A percentile compares a stretch with the other conserved stretches of the same genome.
These are phyloP conservation scores for Diddensiella transvaalensis DNA, from an alignment of 805 yeast genomes.

Conservation along the genomic window DNA sequence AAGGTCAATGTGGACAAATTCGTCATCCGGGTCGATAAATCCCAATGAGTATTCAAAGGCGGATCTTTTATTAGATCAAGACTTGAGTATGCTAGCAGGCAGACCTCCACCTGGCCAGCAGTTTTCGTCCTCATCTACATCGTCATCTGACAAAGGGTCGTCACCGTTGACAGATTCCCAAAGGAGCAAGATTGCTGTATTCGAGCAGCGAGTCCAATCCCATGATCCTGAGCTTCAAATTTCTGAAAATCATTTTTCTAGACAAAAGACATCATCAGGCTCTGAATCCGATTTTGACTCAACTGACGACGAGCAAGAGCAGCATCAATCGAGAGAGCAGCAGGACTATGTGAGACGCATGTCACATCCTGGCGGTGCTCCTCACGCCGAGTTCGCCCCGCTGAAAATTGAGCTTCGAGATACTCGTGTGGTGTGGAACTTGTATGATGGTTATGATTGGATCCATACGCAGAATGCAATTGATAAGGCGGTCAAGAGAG, in stretches of 20 bases:
- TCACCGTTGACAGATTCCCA: slow-evolving; percentile 7
- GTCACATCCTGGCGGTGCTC: slow-evolving; percentile 1
- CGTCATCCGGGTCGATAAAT: slow-evolving; percentile 16
- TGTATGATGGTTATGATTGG: slow-evolving; percentile 95
- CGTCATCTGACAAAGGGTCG: no score
- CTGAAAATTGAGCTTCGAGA: slow-evolving; percentile 5
- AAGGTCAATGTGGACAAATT: slow-evolving; percentile 15
- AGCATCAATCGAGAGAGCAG: neutral
- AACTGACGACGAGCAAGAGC: neutral
- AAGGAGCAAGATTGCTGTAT: slow-evolving; percentile 11
- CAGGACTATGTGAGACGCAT: neutral
- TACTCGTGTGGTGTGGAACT: slow-evolving; percentile 32
- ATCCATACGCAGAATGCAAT: slow-evolving; percentile 67
- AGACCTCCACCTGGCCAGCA: neutral
- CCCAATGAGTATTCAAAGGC: slow-evolving; percentile 22
- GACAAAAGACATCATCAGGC: slow-evolving; percentile 5
- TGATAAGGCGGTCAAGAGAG: slow-evolving; percentile 56
- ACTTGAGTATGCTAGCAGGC: slow-evolving; percentile 29
- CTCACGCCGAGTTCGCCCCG: neutral
- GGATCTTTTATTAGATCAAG: slow-evolving; percentile 32
- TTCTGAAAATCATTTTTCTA: slow-evolving; percentile 29
- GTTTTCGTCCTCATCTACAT: slow-evolving; percentile 3
- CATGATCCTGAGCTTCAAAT: slow-evolving; percentile 17
- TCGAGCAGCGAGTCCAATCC: slow-evolving; percentile 21
- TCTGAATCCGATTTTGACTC: neutral